These are phyloP conservation scores for Teratosphaeria zuluensis DNA, from an alignment of 2,329 filamentous ascomycete genomes.

Conservation along the genomic window DNA sequence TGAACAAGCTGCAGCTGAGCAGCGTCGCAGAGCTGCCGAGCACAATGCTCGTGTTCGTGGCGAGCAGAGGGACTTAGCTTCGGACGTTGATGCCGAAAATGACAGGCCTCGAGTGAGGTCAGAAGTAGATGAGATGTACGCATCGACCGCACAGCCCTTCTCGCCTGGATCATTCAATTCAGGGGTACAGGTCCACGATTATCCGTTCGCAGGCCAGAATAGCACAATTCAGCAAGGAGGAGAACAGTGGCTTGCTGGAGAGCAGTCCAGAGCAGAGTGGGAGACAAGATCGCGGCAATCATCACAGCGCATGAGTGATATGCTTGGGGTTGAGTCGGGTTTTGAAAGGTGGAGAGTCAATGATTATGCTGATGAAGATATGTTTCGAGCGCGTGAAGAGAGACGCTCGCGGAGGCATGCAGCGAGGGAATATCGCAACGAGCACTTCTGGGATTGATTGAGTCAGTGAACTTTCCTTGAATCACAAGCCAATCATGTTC, in stretches of 20 bases:
- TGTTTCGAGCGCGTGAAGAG: not conserved
- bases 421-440: not conserved
- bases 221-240: not conserved
- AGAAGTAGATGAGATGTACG: not conserved
- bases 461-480: not conserved
- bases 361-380: not conserved
- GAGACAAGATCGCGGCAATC: not conserved
- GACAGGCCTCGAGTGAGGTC: not conserved
- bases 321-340: not conserved
- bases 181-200: not conserved
- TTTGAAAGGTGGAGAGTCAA: not conserved
- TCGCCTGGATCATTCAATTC: not conserved
- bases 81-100: not conserved
- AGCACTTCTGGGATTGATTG: not conserved
- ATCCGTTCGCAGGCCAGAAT: not conserved
- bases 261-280: conserved; percentile 1
- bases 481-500: not conserved
- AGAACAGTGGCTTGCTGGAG: conserved; percentile 6
- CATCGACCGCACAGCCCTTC: not conserved
- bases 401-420: not conserved
- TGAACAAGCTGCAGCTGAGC: conserved; percentile 3
- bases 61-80: not conserved
- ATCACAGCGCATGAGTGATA: too few relatives aligned
- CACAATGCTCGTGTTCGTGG: not conserved
- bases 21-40: not conserved